Conservation (phyloP, 495 filamentous ascomycete species). For the Tuber borchii region DNA sequence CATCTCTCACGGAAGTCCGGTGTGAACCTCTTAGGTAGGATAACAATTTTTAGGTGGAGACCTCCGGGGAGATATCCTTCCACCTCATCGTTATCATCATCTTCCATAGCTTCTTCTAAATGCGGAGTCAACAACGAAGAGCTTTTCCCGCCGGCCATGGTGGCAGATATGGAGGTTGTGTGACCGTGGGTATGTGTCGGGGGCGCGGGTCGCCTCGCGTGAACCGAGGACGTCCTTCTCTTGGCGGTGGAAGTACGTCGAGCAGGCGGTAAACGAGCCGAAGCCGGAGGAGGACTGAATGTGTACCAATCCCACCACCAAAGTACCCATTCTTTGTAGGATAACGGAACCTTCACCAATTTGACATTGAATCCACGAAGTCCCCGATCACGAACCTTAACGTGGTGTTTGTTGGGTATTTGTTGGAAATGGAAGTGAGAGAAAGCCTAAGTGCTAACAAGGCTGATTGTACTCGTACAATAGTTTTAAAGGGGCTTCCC, state of each 20-base stretch:
- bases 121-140: conserved; percentile 28
- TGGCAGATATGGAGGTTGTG: conserved; percentile 20
- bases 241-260: not conserved
- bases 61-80: conserved; percentile 86
- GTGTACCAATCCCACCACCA: conserved; percentile 42
- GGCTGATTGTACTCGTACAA: no score
- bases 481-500: conserved; percentile 11
- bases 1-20: conserved; percentile 94
- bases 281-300: conserved; percentile 27
- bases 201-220: conserved; percentile 8
- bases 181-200: conserved; percentile 36
- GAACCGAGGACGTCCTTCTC: conserved; percentile 33
- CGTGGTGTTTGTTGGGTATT: not conserved
- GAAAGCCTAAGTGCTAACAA: not conserved
- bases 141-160: conserved; percentile 11
- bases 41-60: conserved; percentile 80
- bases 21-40: conserved; percentile 90
- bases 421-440: not conserved
- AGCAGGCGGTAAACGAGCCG: not conserved
- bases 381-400: conserved; percentile 55
- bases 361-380: conserved; percentile 90
- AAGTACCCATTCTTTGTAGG: conserved; percentile 59
- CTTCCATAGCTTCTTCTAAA: conserved; percentile 26
- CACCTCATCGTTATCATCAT: conserved; percentile 52
- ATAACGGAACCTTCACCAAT: conserved; percentile 75